phyloP scores from a whole-genome alignment of 2,329 filamentous ascomycete species.

The Emericellopsis cladophorae region DNA sequence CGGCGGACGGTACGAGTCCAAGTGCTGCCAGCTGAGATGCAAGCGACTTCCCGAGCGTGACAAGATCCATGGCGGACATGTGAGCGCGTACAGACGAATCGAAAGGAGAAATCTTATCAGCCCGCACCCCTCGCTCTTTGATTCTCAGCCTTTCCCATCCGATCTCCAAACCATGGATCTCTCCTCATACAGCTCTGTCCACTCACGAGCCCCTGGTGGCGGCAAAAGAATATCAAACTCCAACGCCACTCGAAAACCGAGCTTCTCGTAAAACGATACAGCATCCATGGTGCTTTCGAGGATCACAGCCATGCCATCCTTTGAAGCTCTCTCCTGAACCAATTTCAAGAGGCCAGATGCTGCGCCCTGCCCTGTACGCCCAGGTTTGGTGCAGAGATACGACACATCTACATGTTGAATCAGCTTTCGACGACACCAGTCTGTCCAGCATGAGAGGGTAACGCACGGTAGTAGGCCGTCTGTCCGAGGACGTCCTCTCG shows the following conservation, averaged over 20 bases:
- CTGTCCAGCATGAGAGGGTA: neutral
- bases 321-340: constrained; percentile 18
- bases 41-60: too few relatives aligned
- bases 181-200: constrained; percentile 19
- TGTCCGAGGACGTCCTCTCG: constrained; percentile 16
- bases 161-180: constrained; percentile 18
- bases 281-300: constrained; percentile 25
- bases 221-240: constrained; percentile 22
- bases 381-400: constrained; percentile 24
- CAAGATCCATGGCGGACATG: too few relatives aligned
- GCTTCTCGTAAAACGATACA: constrained; percentile 20
- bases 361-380: constrained; percentile 19
- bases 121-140: too few relatives aligned
- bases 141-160: neutral
- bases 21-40: too few relatives aligned
- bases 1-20: too few relatives aligned
- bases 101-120: too few relatives aligned
- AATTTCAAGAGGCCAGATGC: constrained; percentile 18
- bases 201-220: constrained; percentile 11
- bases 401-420: constrained; percentile 16
- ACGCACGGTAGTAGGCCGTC: constrained; percentile 23
- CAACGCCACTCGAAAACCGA: constrained; percentile 19
- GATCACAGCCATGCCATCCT: constrained; percentile 18
- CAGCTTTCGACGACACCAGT: neutral
- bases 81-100: too few relatives aligned